Conservation (phyloP, 2,329 filamentous ascomycete genomes). For the Nigrospora sphaerica region DNA sequence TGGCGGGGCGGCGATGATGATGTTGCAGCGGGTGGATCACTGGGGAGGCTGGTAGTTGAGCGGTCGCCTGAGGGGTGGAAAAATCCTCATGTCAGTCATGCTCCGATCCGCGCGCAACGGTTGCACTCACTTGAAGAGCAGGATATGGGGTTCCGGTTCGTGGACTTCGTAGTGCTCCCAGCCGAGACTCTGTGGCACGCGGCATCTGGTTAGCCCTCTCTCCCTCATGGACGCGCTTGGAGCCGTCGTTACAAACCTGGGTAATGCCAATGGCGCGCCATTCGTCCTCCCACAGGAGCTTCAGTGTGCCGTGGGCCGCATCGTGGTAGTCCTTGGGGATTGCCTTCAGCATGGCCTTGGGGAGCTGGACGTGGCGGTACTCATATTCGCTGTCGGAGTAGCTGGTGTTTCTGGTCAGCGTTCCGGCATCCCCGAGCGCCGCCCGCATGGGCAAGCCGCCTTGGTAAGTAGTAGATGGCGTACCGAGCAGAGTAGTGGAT, state of each 20-base stretch:
- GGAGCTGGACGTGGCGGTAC: slow-evolving; percentile 95
- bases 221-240: no score
- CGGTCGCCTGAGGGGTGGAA: slow-evolving; percentile 52
- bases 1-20: background rate
- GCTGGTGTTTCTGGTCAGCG: slow-evolving; percentile 38
- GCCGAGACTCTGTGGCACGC: slow-evolving; percentile 69
- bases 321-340: slow-evolving; percentile 96
- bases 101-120: background rate
- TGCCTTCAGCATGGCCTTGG: slow-evolving; percentile 95
- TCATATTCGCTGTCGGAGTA: slow-evolving; percentile 92
- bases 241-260: slow-evolving; percentile 55
- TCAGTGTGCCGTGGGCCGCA: slow-evolving; percentile 80
- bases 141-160: slow-evolving; percentile 95
- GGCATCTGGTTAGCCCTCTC: background rate
- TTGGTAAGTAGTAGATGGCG: slow-evolving; percentile 16
- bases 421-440: no score
- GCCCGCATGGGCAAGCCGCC: background rate
- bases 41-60: slow-evolving; percentile 76
- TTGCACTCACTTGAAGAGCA: slow-evolving; percentile 85
- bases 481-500: slow-evolving; percentile 96
- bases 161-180: slow-evolving; percentile 99
- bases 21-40: slow-evolving; percentile 21
- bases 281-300: slow-evolving; percentile 96
- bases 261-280: slow-evolving; percentile 97
- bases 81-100: background rate